A percentile compares a stretch with the other conserved stretches of the same genome.
Evolutionary conservation across 2,329 filamentous ascomycete genomes (phyloP).

Genomic region (Monilinia polystroma): DNA sequence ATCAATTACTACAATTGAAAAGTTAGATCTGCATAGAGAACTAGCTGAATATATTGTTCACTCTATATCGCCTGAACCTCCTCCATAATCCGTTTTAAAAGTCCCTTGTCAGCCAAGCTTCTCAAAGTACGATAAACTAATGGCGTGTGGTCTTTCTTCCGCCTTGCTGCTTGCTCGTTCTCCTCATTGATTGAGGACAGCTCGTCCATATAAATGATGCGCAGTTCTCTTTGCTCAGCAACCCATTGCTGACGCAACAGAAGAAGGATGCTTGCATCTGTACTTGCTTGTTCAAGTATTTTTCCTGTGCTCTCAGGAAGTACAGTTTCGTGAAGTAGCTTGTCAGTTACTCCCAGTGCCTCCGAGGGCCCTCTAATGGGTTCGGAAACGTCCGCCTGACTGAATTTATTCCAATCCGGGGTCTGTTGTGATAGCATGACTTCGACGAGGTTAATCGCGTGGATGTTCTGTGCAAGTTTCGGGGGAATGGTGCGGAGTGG

Average conservation of each 20-base stretch:
- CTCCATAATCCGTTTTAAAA: slow-evolving; percentile 49
- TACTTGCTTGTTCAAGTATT: slow-evolving; percentile 25
- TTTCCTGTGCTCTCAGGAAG: slow-evolving; percentile 14
- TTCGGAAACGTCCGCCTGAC: slow-evolving; percentile 22
- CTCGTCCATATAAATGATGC: slow-evolving; percentile 51
- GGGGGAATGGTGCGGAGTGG: slow-evolving; percentile 47
- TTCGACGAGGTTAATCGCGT: slow-evolving; percentile 45
- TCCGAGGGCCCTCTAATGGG: slow-evolving; percentile 24
- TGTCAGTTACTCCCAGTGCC: slow-evolving; percentile 28
- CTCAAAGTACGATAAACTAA: slow-evolving; percentile 68
- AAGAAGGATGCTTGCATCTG: slow-evolving; percentile 37
- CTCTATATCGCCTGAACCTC: slow-evolving; percentile 20
- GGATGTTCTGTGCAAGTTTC: slow-evolving; percentile 46
- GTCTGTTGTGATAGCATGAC: slow-evolving; percentile 42
- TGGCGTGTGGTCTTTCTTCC: slow-evolving; percentile 67
- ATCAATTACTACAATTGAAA: slow-evolving; percentile 8
- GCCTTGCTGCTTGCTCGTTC: slow-evolving; percentile 52
- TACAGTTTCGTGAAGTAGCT: slow-evolving; percentile 26
- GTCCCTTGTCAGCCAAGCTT: slow-evolving; percentile 64
- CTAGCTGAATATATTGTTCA: slow-evolving; percentile 3
- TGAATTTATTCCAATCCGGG: slow-evolving; percentile 47
- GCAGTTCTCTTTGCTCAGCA: slow-evolving; percentile 45
- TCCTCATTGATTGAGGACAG: slow-evolving; percentile 48
- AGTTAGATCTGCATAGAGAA: neutral
- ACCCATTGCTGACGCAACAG: slow-evolving; percentile 44